Evolutionary conservation across 768 basidiomycete species (phyloP).

Genomic region (Termitomyces heimii): DNA sequence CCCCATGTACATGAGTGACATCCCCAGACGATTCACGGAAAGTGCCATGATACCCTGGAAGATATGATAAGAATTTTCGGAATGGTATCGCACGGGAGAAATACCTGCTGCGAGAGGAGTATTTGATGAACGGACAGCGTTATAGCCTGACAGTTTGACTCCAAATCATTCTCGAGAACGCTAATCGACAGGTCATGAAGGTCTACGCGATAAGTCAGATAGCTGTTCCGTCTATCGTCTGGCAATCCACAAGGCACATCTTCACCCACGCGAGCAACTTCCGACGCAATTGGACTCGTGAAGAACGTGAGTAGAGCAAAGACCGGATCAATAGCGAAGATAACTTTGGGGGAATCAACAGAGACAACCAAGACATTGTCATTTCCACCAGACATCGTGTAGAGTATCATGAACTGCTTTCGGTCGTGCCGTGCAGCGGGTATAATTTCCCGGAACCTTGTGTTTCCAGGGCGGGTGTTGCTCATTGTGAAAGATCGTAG

Average conservation of each 20-base stretch:
- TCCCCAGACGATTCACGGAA: slow-evolving; percentile 76
- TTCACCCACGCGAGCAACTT: slow-evolving; percentile 5
- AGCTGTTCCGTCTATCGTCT: neutral
- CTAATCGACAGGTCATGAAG: slow-evolving; percentile 86
- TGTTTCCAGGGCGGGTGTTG: slow-evolving; percentile 77
- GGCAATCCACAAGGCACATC: neutral
- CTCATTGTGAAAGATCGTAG: slow-evolving; percentile 89
- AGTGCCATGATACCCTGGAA: slow-evolving; percentile 73
- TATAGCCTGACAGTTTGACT: slow-evolving; percentile 79
- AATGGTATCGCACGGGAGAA: slow-evolving; percentile 7
- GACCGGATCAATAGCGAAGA: slow-evolving; percentile 89
- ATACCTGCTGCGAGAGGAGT: slow-evolving; percentile 85
- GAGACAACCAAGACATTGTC: slow-evolving; percentile 66
- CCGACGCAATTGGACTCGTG: slow-evolving; percentile 41
- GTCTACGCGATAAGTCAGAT: slow-evolving; percentile 71
- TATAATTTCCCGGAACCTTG: slow-evolving; percentile 91
- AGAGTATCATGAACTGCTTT: slow-evolving; percentile 93
- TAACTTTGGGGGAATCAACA: slow-evolving; percentile 87
- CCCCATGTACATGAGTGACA: slow-evolving; percentile 92
- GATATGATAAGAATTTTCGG: neutral
- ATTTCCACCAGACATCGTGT: slow-evolving; percentile 63
- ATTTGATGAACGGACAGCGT: slow-evolving; percentile 79
- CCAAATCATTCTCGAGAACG: slow-evolving; percentile 80
- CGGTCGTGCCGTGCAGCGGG: slow-evolving; percentile 83
- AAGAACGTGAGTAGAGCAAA: slow-evolving; percentile 88